Evolutionary conservation across 257 asterid species (phyloP).

Genomic region (Forsythia viridissima): DNA sequence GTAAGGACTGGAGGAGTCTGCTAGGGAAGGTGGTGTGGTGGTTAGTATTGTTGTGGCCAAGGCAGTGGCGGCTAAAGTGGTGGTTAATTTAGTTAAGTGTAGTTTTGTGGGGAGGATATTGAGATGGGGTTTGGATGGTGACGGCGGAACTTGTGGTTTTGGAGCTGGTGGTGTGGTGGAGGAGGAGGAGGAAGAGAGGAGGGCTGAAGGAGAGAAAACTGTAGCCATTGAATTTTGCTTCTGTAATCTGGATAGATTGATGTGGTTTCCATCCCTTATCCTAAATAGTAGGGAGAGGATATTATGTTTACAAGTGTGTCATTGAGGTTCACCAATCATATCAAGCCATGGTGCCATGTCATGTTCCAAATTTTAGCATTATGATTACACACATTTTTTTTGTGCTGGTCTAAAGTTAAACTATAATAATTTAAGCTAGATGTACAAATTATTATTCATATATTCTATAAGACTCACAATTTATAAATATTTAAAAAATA

Average conservation of each 20-base stretch:
- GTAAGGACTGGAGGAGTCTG: constrained; percentile 46
- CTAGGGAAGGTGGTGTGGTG: constrained; percentile 50
- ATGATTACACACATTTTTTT: too few relatives aligned
- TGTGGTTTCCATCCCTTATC: constrained; percentile 43
- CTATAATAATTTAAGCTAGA: too few relatives aligned
- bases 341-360: constrained; percentile 17
- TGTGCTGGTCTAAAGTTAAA: too few relatives aligned
- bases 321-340: constrained; percentile 22
- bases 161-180: constrained; percentile 38
- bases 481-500: too few relatives aligned
- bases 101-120: constrained; percentile 44
- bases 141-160: constrained; percentile 37
- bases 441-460: too few relatives aligned
- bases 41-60: constrained; percentile 67
- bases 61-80: constrained; percentile 70
- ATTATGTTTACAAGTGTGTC: not conserved
- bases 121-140: constrained; percentile 41
- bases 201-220: constrained; percentile 70
- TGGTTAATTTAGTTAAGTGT: constrained; percentile 36
- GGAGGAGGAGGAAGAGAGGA: constrained; percentile 51
- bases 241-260: constrained; percentile 33
- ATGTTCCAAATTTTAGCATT: not conserved
- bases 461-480: too few relatives aligned
- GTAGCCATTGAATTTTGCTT: constrained; percentile 60
- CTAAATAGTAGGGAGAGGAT: not conserved